A percentile compares a stretch with the other conserved stretches of the same genome.
Conservation (phyloP, 352 stramenopile species). For the Pythium graminicola region DNA sequence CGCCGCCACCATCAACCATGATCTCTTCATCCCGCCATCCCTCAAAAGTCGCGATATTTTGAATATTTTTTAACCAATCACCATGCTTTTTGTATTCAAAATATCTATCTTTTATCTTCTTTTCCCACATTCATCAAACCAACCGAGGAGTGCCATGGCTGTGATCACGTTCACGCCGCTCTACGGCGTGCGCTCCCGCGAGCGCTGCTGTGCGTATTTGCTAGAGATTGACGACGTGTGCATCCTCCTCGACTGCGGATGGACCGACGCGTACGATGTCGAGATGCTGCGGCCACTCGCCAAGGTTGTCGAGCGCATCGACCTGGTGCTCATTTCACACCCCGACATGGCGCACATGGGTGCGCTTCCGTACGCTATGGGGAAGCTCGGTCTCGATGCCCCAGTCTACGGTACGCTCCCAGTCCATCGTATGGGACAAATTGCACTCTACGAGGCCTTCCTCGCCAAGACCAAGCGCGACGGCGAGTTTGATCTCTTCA, state of each 20-base stretch:
- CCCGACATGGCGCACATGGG: conserved; percentile 88
- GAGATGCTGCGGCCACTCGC: conserved; percentile 78
- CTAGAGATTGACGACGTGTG: conserved; percentile 89
- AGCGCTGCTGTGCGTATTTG: conserved; percentile 81
- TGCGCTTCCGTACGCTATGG: conserved; percentile 84
- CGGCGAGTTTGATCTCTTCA: conserved; percentile 86
- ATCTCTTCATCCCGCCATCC: background rate
- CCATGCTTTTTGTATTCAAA: background rate
- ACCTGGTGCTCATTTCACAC: conserved; percentile 89
- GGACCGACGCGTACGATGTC: conserved; percentile 85
- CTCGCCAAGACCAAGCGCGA: conserved; percentile 90
- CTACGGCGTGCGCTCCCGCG: conserved; percentile 78
- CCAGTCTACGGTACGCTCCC: conserved; percentile 93
- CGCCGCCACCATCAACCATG: background rate
- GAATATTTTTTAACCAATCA: conserved; percentile 18
- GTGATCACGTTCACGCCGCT: conserved; percentile 90
- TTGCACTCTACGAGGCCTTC: conserved; percentile 94
- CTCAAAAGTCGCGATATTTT: conserved; percentile 28
- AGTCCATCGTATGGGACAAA: conserved; percentile 96
- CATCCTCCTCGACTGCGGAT: conserved; percentile 89
- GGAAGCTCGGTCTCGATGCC: conserved; percentile 74
- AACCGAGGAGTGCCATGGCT: conserved; percentile 41
- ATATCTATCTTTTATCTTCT: background rate
- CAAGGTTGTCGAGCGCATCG: conserved; percentile 76
- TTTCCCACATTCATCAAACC: background rate